Evolutionary conservation across 2,329 filamentous ascomycete genomes (phyloP).

Genomic region (Colletotrichum lini): DNA sequence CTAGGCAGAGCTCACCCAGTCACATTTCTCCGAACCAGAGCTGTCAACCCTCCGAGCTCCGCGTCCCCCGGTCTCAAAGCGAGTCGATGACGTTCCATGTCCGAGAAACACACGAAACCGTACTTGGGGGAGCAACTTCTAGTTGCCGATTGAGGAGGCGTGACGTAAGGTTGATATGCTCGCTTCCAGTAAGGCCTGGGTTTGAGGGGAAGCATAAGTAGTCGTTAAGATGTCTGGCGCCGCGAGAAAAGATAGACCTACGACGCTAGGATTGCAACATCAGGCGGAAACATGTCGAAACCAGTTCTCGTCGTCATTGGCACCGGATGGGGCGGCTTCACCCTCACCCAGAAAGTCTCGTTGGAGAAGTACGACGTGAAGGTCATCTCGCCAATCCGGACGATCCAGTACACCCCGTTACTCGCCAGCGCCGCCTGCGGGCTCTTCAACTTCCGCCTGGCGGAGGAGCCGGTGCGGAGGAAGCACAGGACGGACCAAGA

Average conservation of each 20-base stretch:
- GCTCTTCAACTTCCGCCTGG: constrained; percentile 97
- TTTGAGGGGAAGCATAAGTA: constrained; percentile 17
- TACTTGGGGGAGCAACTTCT: neutral
- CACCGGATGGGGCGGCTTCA: constrained; percentile 82
- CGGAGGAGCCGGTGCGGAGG: constrained; percentile 98
- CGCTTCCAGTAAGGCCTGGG: neutral
- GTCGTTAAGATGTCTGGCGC: neutral
- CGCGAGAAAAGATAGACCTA: neutral
- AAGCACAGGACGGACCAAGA: constrained; percentile 96
- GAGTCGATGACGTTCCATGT: constrained; percentile 33
- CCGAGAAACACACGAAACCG: constrained; percentile 16
- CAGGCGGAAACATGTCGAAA: constrained; percentile 4
- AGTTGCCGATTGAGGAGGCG: neutral
- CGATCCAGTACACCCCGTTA: constrained; percentile 99
- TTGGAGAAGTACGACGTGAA: constrained; percentile 99
- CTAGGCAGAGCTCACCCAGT: constrained; percentile 21
- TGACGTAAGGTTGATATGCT: constrained; percentile 32
- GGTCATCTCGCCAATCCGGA: constrained; percentile 97
- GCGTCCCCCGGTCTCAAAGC: constrained; percentile 5
- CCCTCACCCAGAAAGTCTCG: constrained; percentile 75
- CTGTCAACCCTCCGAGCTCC: constrained; percentile 11
- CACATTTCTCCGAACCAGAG: neutral
- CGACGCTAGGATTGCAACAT: neutral
- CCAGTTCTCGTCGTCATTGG: constrained; percentile 65
- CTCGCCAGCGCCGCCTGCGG: constrained; percentile 97